Conservation (phyloP, 805 yeast genomes). For the Priceomyces melissophilus region DNA sequence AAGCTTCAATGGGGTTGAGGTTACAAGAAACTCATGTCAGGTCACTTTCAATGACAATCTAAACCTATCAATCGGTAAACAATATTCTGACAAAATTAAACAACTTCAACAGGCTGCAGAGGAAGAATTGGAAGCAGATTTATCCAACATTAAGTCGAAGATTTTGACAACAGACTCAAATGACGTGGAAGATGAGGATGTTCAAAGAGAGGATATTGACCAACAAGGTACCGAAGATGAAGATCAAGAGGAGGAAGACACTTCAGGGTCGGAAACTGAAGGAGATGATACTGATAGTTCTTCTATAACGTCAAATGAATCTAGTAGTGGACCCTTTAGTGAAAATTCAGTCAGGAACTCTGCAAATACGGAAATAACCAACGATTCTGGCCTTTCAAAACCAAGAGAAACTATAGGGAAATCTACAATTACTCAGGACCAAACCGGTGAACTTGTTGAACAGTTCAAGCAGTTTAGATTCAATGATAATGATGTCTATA, state of each 20-base stretch:
- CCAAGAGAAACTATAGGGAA: conserved; percentile 29
- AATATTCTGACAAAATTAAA: conserved; percentile 33
- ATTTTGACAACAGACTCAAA: conserved; percentile 26
- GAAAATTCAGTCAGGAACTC: conserved; percentile 9
- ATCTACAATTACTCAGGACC: conserved; percentile 38
- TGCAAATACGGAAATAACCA: conserved; percentile 7
- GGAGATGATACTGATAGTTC: conserved; percentile 20
- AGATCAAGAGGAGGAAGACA: conserved; percentile 14
- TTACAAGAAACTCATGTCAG: conserved; percentile 71
- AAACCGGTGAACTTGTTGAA: conserved; percentile 29
- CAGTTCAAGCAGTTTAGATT: conserved; percentile 38
- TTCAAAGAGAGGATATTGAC: conserved; percentile 37
- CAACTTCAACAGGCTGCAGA: conserved; percentile 27
- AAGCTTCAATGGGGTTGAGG: conserved; percentile 60
- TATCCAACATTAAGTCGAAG: conserved; percentile 15
- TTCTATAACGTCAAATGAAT: conserved; percentile 16
- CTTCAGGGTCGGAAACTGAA: conserved; percentile 12
- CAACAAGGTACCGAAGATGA: conserved; percentile 31
- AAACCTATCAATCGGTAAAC: conserved; percentile 46
- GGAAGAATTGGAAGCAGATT: conserved; percentile 13
- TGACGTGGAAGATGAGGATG: conserved; percentile 31
- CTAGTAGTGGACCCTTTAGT: conserved; percentile 9
- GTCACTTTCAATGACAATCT: conserved; percentile 60
- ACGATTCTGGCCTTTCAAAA: conserved; percentile 8
- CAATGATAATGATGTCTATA: conserved; percentile 39